Percentiles rank a stretch among this genome's conserved stretches.
These are phyloP conservation scores for Epichloe glyceriae DNA, from an alignment of 2,329 filamentous ascomycete species.

Conservation along the genomic window DNA sequence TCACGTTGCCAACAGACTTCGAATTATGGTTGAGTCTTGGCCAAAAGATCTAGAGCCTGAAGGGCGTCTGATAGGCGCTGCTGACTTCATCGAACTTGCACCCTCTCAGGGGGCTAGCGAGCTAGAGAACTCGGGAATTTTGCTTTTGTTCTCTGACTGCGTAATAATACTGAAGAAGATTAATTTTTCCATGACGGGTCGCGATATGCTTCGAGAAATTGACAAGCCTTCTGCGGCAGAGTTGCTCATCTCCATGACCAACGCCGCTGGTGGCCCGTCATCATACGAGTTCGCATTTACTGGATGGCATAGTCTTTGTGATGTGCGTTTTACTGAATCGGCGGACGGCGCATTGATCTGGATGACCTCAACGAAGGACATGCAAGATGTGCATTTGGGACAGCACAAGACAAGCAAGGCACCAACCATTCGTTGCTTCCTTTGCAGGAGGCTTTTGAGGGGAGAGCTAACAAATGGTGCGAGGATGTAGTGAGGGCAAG, in stretches of 20 bases:
- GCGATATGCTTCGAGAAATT: constrained; percentile 69
- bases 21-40: constrained; percentile 67
- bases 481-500: constrained; percentile 82
- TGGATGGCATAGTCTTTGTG: constrained; percentile 56
- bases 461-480: constrained; percentile 59
- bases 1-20: constrained; percentile 60
- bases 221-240: constrained; percentile 62
- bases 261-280: constrained; percentile 45
- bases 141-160: constrained; percentile 76
- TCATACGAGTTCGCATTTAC: constrained; percentile 62
- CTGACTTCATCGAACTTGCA: constrained; percentile 65
- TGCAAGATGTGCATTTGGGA: constrained; percentile 40
- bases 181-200: constrained; percentile 50
- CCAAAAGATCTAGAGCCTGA: constrained; percentile 56
- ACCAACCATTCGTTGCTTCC: constrained; percentile 52
- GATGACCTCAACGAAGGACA: constrained; percentile 51
- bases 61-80: constrained; percentile 68
- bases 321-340: constrained; percentile 62
- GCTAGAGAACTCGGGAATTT: constrained; percentile 48
- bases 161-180: constrained; percentile 66
- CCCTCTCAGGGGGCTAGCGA: constrained; percentile 42
- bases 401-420: constrained; percentile 28
- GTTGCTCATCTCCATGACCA: constrained; percentile 50
- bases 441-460: constrained; percentile 67
- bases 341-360: constrained; percentile 51